A percentile compares a stretch with the other conserved stretches of the same genome.
Conservation (phyloP, 495 filamentous ascomycete genomes). For the Hypoxylon perforatum region DNA sequence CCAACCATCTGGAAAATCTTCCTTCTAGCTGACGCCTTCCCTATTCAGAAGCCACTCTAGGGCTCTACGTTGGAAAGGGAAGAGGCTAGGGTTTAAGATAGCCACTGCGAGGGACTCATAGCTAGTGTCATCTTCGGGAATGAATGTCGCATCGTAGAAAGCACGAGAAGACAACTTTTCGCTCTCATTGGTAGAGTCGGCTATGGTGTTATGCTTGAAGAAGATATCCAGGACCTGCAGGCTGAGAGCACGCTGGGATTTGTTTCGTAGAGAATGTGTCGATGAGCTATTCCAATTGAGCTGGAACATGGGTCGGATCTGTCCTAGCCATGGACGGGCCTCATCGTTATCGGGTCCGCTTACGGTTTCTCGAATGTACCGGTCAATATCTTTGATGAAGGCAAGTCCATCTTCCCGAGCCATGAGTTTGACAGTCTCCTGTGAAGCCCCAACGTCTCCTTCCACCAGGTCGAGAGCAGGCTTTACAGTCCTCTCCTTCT, state of each 20-base stretch:
- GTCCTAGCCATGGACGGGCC: constrained; percentile 35
- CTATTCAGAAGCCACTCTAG: constrained; percentile 59
- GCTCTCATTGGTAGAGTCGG: constrained; percentile 1
- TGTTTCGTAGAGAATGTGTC: constrained; percentile 17
- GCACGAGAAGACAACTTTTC: constrained; percentile 52
- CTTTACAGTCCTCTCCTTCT: no score
- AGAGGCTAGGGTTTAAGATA: constrained; percentile 48
- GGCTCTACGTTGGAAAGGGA: constrained; percentile 58
- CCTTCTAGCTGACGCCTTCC: constrained; percentile 54
- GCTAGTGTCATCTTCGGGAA: constrained; percentile 45
- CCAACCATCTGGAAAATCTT: constrained; percentile 6
- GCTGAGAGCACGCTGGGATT: constrained; percentile 31
- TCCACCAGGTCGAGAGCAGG: constrained; percentile 49
- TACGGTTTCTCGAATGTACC: constrained; percentile 32
- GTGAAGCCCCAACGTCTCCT: constrained; percentile 45
- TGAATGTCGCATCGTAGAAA: constrained; percentile 58
- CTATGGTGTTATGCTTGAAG: constrained; percentile 17
- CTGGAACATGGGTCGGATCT: constrained; percentile 43
- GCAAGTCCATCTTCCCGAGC: constrained; percentile 48
- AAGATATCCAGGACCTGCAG: constrained; percentile 39
- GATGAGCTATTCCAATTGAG: constrained; percentile 42
- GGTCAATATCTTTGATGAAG: constrained; percentile 51
- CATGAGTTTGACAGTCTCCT: constrained; percentile 49
- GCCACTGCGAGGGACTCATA: constrained; percentile 40
- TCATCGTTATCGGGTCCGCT: constrained; percentile 1